A percentile compares a stretch with the other conserved stretches of the same genome.
These are phyloP conservation scores for Eragrostis tef DNA, from an alignment of 202 grass and related monocot species.

Conservation along the genomic window DNA sequence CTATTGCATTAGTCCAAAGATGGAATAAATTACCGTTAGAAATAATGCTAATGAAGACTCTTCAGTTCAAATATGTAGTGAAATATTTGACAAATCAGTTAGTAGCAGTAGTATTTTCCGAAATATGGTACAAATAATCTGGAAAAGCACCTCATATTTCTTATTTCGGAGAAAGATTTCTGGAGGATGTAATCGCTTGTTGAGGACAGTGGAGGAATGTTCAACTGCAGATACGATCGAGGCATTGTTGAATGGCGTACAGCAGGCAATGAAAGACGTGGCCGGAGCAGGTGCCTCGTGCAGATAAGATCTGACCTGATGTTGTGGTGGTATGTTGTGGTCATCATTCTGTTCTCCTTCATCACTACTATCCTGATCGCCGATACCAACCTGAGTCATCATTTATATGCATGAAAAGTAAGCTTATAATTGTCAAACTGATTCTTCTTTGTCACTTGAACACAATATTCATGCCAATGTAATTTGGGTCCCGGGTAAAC, in stretches of 20 bases:
- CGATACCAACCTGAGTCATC: too few relatives aligned
- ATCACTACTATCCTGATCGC: too few relatives aligned
- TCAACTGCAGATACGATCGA: constrained; percentile 41
- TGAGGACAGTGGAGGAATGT: constrained; percentile 37
- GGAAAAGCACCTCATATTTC: constrained; percentile 49
- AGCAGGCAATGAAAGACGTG: constrained; percentile 29
- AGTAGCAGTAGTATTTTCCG: not conserved
- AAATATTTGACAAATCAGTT: not conserved
- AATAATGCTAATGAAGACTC: not conserved
- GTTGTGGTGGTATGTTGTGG: too few relatives aligned
- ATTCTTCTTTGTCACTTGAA: too few relatives aligned
- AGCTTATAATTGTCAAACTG: too few relatives aligned
- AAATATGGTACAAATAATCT: not conserved
- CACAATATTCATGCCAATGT: too few relatives aligned
- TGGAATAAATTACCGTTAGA: constrained; percentile 2
- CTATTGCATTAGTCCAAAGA: constrained; percentile 36
- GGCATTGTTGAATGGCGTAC: constrained; percentile 24
- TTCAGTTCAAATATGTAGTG: constrained; percentile 8
- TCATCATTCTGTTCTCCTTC: too few relatives aligned
- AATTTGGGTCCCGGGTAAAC: too few relatives aligned
- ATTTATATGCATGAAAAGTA: too few relatives aligned
- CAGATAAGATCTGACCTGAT: too few relatives aligned
- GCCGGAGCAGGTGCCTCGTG: not conserved
- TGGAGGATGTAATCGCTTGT: constrained; percentile 48
- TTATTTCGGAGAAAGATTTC: constrained; percentile 38